Conservation (phyloP, 225 moss, liverwort and hornwort species). For the Polytrichum formosum region DNA sequence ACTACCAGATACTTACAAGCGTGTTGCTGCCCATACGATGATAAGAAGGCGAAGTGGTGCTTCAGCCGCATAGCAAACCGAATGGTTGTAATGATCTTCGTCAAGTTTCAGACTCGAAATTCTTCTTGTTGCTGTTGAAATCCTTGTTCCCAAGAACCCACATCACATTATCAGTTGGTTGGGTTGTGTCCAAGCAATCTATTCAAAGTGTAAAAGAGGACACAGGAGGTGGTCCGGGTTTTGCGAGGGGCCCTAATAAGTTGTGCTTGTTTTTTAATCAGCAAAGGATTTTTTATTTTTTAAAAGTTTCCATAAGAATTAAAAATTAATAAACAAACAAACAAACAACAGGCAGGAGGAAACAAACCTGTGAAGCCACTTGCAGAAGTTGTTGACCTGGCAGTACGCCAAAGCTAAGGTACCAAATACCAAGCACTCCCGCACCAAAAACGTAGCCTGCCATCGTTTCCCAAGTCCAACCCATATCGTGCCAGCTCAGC, state of each 20-base stretch:
- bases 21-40: constrained; percentile 29
- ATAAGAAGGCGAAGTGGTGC: constrained; percentile 37
- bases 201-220: no score
- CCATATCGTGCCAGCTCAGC: neutral
- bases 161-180: constrained; percentile 19
- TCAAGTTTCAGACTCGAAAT: constrained; percentile 1
- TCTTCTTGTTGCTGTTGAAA: constrained; percentile 11
- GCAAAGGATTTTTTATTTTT: no score
- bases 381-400: constrained; percentile 38
- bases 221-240: no score
- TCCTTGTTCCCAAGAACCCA: constrained; percentile 30
- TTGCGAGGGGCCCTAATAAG: no score
- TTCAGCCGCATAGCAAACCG: constrained; percentile 30
- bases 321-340: no score
- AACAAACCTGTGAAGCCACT: constrained; percentile 31
- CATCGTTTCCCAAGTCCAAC: neutral
- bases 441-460: constrained; percentile 43
- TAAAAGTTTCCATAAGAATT: no score
- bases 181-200: neutral
- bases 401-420: constrained; percentile 32
- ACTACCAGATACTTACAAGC: constrained; percentile 15
- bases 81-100: constrained; percentile 15
- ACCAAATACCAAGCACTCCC: constrained; percentile 45
- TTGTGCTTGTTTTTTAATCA: no score
- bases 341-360: neutral